phyloP scores from a whole-genome alignment of 2,329 filamentous ascomycete species.

The Clonostachys rhizophaga region DNA sequence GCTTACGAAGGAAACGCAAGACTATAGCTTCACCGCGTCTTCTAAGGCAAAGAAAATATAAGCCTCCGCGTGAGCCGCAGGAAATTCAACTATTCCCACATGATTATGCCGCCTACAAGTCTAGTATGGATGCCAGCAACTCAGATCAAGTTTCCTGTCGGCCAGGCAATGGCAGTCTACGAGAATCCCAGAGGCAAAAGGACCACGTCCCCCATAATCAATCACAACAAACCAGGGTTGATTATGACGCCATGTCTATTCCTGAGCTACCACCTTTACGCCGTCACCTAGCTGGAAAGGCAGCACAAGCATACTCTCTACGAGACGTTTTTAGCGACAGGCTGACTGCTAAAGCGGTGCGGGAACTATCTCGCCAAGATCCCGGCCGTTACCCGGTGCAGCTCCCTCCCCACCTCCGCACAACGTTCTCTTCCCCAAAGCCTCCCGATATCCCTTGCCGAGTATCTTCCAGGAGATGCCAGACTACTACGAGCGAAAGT shows the following conservation, averaged over 20 bases:
- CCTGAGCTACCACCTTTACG: background rate
- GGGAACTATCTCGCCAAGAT: slow-evolving; percentile 1
- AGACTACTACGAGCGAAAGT: background rate
- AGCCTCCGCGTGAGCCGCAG: background rate
- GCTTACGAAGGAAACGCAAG: background rate
- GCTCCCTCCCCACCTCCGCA: background rate
- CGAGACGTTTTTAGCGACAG: background rate
- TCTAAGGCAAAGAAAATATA: background rate
- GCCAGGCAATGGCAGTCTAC: too few species aligned
- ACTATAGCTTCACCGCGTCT: background rate
- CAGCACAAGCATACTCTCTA: background rate
- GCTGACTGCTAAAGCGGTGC: background rate
- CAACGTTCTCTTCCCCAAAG: background rate
- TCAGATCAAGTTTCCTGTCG: too few species aligned
- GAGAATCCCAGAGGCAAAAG: background rate
- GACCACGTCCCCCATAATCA: background rate
- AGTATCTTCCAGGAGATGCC: too few species aligned
- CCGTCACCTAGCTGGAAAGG: background rate
- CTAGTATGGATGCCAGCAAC: too few species aligned
- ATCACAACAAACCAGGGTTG: background rate
- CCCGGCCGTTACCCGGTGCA: background rate
- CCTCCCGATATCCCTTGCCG: background rate
- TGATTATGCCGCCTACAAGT: too few species aligned
- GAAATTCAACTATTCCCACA: background rate
- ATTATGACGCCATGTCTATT: background rate